Conservation (phyloP, 2,329 filamentous ascomycete species). For the Fusarium sp. region DNA sequence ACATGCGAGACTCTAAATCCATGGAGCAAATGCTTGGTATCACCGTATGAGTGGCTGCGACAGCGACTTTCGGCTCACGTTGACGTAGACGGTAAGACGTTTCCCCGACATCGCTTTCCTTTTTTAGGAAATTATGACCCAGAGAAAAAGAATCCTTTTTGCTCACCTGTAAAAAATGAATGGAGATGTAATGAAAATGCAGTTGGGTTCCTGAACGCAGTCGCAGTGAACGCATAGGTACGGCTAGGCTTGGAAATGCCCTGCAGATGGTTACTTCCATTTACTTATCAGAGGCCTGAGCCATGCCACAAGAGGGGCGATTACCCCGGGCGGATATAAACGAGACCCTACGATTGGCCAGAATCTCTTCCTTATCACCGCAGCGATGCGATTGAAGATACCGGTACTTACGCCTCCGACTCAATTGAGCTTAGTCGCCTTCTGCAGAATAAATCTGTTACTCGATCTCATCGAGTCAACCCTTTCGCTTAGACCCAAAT, state of each 20-base stretch:
- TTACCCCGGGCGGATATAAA: slow-evolving; percentile 41
- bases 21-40: slow-evolving; percentile 18
- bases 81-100: slow-evolving; percentile 12
- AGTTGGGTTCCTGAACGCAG: neutral
- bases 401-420: slow-evolving; percentile 17
- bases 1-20: slow-evolving; percentile 27
- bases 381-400: slow-evolving; percentile 37
- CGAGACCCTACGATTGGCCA: slow-evolving; percentile 30
- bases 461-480: slow-evolving; percentile 61
- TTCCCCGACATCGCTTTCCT: neutral
- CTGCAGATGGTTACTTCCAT: slow-evolving; percentile 20
- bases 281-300: slow-evolving; percentile 19
- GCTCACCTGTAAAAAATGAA: neutral
- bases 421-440: slow-evolving; percentile 29
- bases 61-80: slow-evolving; percentile 7
- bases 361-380: slow-evolving; percentile 32
- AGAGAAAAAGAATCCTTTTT: neutral
- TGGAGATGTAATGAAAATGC: neutral
- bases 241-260: slow-evolving; percentile 24
- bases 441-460: slow-evolving; percentile 48
- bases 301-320: slow-evolving; percentile 33
- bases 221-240: neutral
- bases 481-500: slow-evolving; percentile 22
- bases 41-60: slow-evolving; percentile 9
- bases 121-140: neutral